Conservation (phyloP, 495 filamentous ascomycete species). For the Tuber aestivum region DNA sequence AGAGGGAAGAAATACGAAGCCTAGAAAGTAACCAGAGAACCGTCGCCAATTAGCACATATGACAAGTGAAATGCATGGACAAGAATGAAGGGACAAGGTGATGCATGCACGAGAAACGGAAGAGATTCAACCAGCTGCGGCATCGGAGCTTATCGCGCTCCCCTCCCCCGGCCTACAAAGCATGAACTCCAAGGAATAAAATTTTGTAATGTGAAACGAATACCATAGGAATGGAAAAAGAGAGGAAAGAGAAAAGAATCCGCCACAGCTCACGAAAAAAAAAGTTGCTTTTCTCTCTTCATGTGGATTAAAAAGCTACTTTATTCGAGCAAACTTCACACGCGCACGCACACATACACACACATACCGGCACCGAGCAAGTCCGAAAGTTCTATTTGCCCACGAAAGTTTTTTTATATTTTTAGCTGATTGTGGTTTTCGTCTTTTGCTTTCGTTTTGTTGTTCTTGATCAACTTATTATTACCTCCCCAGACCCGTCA, state of each 20-base stretch:
- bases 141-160: conserved; percentile 34
- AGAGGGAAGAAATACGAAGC: not conserved
- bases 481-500: conserved; percentile 51
- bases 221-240: conserved; percentile 7
- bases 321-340: not conserved
- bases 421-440: conserved; percentile 37
- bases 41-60: not conserved
- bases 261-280: not conserved
- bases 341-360: not conserved
- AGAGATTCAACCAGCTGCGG: conserved; percentile 2
- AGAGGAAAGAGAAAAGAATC: conserved; percentile 6
- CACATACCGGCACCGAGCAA: conserved; percentile 15
- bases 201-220: conserved; percentile 38
- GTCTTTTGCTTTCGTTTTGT: conserved; percentile 15
- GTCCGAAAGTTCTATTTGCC: conserved; percentile 7
- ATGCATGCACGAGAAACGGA: conserved; percentile 8
- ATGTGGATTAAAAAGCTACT: conserved; percentile 10
- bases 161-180: conserved; percentile 42
- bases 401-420: conserved; percentile 28
- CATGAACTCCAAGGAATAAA: conserved; percentile 41
- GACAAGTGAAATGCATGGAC: not conserved
- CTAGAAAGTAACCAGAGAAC: not conserved
- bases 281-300: conserved; percentile 16
- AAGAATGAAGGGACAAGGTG: not conserved
- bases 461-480: conserved; percentile 7